Evolutionary conservation across 1,139 yeast genomes (phyloP).

Genomic region (Scheffersomyces cryptocercus): DNA sequence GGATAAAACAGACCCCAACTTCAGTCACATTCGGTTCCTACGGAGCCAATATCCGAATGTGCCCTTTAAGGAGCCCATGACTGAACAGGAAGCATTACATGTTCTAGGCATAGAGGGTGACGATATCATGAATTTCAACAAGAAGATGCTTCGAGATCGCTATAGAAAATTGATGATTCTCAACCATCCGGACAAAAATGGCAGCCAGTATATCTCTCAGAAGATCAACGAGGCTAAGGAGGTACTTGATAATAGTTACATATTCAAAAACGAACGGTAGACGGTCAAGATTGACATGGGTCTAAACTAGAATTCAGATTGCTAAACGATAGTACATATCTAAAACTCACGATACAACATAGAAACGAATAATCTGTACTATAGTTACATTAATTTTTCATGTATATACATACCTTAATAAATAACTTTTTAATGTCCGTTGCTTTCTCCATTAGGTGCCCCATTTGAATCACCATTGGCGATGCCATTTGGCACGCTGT

Average conservation of each 20-base stretch:
- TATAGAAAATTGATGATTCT: slow-evolving; percentile 66
- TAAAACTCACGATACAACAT: too few species aligned
- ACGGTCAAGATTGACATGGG: too few species aligned
- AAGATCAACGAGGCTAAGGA: slow-evolving; percentile 79
- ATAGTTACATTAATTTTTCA: too few species aligned
- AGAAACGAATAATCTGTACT: too few species aligned
- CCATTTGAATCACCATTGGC: background rate
- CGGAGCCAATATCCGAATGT: slow-evolving; percentile 38
- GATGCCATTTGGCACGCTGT: too few species aligned
- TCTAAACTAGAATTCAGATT: too few species aligned
- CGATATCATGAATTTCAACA: slow-evolving; percentile 49
- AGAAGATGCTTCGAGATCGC: slow-evolving; percentile 47
- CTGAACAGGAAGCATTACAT: slow-evolving; percentile 59
- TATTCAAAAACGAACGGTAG: slow-evolving; percentile 23
- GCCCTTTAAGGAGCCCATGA: slow-evolving; percentile 56
- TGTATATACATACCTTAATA: background rate
- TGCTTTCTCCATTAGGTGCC: background rate
- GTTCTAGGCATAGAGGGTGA: slow-evolving; percentile 55
- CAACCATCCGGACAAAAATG: slow-evolving; percentile 79
- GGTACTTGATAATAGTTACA: slow-evolving; percentile 57
- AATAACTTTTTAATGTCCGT: background rate
- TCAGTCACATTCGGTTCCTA: slow-evolving; percentile 23
- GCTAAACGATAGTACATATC: too few species aligned
- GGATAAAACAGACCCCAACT: slow-evolving; percentile 16
- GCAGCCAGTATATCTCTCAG: slow-evolving; percentile 68